These are phyloP conservation scores for Plantago coronopus DNA, from an alignment of 305 asterid genomes.

Conservation along the genomic window DNA sequence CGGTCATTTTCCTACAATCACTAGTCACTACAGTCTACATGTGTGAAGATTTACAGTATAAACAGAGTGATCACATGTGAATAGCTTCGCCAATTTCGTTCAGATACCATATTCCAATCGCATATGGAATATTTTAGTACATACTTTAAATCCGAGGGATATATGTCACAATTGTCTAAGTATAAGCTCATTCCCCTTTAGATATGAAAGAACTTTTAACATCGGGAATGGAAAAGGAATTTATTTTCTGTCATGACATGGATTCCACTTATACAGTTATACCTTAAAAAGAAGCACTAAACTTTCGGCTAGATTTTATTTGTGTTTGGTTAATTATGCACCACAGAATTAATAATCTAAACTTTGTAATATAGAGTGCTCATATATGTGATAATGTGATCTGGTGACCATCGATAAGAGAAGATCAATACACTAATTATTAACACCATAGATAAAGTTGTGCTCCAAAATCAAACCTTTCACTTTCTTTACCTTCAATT, in stretches of 20 bases:
- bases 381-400: background rate
- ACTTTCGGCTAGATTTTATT: background rate
- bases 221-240: slow-evolving; percentile 7
- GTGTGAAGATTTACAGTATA: no score
- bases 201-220: background rate
- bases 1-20: no score
- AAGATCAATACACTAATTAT: slow-evolving; percentile 17
- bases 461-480: slow-evolving; percentile 9
- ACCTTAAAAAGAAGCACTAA: background rate
- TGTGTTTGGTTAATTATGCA: background rate
- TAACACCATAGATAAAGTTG: background rate
- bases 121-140: no score
- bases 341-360: background rate
- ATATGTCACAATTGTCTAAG: no score
- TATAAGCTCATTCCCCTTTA: no score
- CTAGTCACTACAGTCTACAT: no score
- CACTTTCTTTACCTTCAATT: slow-evolving; percentile 8
- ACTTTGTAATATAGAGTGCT: slow-evolving; percentile 9
- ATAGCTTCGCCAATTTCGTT: no score
- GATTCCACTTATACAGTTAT: slow-evolving; percentile 15
- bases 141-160: no score
- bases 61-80: no score
- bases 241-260: slow-evolving; percentile 26
- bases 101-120: no score
- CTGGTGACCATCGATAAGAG: slow-evolving; percentile 18